Evolutionary conservation across 345 rosid species (phyloP).

Genomic region (Barbarea vulgaris): DNA sequence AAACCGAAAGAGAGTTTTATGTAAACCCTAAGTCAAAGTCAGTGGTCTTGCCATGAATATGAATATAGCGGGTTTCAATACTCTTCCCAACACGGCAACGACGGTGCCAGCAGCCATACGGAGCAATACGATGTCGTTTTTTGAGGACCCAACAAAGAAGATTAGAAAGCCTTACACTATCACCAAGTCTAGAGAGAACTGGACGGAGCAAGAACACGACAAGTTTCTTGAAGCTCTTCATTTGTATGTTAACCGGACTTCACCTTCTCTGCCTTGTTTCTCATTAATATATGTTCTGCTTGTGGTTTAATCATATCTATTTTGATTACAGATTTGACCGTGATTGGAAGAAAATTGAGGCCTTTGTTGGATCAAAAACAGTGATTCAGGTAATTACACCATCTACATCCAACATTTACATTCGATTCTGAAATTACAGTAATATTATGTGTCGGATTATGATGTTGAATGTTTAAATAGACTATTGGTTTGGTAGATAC

Average conservation of each 20-base stretch:
- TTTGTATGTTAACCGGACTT: constrained; percentile 46
- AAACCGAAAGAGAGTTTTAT: constrained; percentile 35
- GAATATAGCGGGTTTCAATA: constrained; percentile 48
- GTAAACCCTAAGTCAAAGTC: constrained; percentile 57
- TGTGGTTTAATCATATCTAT: neutral
- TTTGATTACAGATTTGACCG: constrained; percentile 67
- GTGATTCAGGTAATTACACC: constrained; percentile 71
- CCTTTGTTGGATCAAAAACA: constrained; percentile 85
- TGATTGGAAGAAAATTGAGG: constrained; percentile 95
- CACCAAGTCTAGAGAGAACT: constrained; percentile 90
- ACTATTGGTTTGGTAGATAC: constrained; percentile 55
- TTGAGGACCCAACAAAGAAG: constrained; percentile 70
- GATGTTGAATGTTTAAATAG: constrained; percentile 4
- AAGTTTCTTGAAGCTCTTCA: constrained; percentile 93
- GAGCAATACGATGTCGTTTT: constrained; percentile 37
- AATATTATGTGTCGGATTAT: neutral
- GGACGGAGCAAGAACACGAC: constrained; percentile 94
- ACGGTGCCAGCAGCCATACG: neutral
- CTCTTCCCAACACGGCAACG: constrained; percentile 39
- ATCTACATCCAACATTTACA: neutral
- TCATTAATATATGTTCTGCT: neutral
- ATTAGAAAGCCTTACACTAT: constrained; percentile 86
- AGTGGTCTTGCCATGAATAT: constrained; percentile 54
- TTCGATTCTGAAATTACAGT: neutral
- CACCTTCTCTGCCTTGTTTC: neutral